A percentile compares a stretch with the other conserved stretches of the same genome.
These are phyloP conservation scores for Ophiobolus disseminans DNA, from an alignment of 2,329 filamentous ascomycete species.

Conservation along the genomic window DNA sequence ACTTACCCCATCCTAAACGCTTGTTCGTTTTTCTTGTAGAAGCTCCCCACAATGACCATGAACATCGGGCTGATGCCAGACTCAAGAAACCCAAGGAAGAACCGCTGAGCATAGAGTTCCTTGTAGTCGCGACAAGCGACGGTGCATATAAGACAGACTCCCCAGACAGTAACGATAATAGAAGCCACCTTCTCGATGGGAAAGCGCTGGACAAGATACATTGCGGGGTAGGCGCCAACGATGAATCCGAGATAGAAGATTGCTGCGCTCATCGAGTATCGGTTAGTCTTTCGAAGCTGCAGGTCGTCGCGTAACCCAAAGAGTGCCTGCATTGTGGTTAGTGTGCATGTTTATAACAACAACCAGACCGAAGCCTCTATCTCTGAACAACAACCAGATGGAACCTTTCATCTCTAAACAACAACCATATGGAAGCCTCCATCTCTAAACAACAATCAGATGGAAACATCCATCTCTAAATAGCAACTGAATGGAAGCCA, in stretches of 20 bases:
- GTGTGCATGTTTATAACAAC: too few species aligned
- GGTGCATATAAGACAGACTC: conserved; percentile 56
- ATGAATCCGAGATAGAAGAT: conserved; percentile 52
- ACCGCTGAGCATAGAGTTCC: conserved; percentile 57
- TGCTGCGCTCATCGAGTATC: conserved; percentile 49
- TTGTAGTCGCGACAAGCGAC: conserved; percentile 58
- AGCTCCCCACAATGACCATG: conserved; percentile 59
- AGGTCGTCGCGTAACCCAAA: conserved; percentile 42
- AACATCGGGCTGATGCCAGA: conserved; percentile 61
- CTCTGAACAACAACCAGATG: too few species aligned
- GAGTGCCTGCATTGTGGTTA: too few species aligned
- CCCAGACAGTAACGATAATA: conserved; percentile 53
- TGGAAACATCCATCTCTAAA: too few species aligned
- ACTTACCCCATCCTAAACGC: conserved; percentile 62
- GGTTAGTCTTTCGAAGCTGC: conserved; percentile 46
- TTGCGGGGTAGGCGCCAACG: conserved; percentile 57
- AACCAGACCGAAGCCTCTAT: too few species aligned
- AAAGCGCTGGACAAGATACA: conserved; percentile 54
- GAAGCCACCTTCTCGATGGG: conserved; percentile 58
- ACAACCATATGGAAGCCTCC: too few species aligned
- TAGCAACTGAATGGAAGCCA: neutral
- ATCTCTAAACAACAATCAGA: too few species aligned
- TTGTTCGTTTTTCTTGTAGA: conserved; percentile 64
- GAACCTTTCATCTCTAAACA: too few species aligned
- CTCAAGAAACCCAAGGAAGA: conserved; percentile 62